Evolutionary conservation across 2,329 filamentous ascomycete species (phyloP).

Genomic region (Claviceps sp.): DNA sequence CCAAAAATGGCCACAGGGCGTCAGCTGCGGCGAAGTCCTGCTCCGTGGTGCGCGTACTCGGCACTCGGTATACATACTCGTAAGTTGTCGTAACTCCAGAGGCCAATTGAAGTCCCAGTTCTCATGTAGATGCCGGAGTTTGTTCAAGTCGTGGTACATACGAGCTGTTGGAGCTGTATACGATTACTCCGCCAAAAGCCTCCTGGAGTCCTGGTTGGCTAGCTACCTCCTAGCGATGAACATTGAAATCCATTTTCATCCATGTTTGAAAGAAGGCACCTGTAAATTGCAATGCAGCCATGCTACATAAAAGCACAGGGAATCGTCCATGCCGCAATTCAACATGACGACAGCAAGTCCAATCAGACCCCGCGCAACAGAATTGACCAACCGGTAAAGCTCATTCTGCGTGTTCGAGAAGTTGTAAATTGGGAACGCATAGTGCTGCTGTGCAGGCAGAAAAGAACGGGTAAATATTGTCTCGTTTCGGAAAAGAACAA

Average conservation of each 20-base stretch:
- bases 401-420: background rate
- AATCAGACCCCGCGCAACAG: conserved; percentile 15
- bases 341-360: conserved; percentile 9
- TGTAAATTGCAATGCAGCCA: background rate
- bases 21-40: background rate
- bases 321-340: conserved; percentile 16
- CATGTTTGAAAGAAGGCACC: background rate
- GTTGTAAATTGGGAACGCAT: background rate
- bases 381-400: conserved; percentile 3
- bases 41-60: background rate
- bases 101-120: background rate
- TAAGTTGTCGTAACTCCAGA: too few relatives aligned
- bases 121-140: background rate
- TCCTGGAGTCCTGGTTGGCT: background rate
- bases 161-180: background rate
- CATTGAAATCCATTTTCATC: background rate
- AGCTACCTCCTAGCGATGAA: background rate
- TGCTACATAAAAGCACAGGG: conserved; percentile 14
- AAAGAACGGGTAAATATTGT: background rate
- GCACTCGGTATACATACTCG: too few relatives aligned
- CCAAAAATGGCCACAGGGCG: background rate
- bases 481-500: background rate
- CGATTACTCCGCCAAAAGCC: background rate
- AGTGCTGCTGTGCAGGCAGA: background rate
- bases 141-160: background rate